A percentile compares a stretch with the other conserved stretches of the same genome.
These are phyloP conservation scores for Oryza meridionalis DNA, from an alignment of 176 grass and related monocot genomes.

Conservation along the genomic window DNA sequence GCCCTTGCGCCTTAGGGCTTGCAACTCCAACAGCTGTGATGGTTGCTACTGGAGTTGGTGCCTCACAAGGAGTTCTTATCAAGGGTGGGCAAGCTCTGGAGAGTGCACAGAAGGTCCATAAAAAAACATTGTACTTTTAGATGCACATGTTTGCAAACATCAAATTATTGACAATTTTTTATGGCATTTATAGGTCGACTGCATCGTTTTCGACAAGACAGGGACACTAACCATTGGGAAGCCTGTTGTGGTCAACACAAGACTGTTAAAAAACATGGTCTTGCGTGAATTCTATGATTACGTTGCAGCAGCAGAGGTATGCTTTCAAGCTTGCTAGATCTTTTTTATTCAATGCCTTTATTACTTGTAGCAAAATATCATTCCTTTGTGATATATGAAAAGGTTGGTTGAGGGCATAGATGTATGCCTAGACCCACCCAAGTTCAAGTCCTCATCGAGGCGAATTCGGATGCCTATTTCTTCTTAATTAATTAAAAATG, in stretches of 20 bases:
- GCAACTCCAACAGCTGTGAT: slow-evolving; percentile 98
- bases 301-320: slow-evolving; percentile 76
- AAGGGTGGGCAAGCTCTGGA: slow-evolving; percentile 95
- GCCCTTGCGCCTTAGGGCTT: slow-evolving; percentile 85
- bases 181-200: slow-evolving; percentile 64
- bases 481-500: too few relatives aligned
- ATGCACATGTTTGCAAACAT: not conserved
- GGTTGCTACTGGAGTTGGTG: slow-evolving; percentile 97
- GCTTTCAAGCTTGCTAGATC: not conserved
- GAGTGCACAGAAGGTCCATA: slow-evolving; percentile 80
- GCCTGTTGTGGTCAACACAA: slow-evolving; percentile 76
- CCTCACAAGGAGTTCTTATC: slow-evolving; percentile 90
- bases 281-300: slow-evolving; percentile 81
- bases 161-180: slow-evolving; percentile 23
- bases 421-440: too few relatives aligned
- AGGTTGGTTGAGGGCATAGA: not conserved
- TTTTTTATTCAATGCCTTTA: not conserved
- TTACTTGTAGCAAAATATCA: not conserved
- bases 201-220: slow-evolving; percentile 93
- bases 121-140: not conserved
- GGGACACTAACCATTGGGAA: slow-evolving; percentile 91
- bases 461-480: too few relatives aligned
- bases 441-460: too few relatives aligned
- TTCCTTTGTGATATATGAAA: not conserved
- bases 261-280: slow-evolving; percentile 78